Evolutionary conservation across 371 early-diverging fungal species (phyloP).

Genomic region (Chytridium lagenaria): DNA sequence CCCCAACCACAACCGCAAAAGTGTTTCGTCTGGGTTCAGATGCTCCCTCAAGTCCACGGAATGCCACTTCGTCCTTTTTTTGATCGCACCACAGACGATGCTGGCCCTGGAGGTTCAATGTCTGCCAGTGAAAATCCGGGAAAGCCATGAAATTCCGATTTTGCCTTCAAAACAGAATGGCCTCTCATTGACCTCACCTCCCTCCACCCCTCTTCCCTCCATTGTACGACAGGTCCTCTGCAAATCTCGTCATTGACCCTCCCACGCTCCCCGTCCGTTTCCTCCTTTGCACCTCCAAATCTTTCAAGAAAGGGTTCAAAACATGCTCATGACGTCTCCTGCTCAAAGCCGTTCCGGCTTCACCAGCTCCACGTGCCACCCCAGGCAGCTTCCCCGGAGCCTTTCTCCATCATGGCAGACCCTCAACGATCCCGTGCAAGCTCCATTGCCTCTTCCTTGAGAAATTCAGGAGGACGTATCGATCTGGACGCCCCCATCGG

Average conservation of each 20-base stretch:
- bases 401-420: not conserved
- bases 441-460: not conserved
- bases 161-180: not conserved
- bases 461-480: not conserved
- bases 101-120: not conserved
- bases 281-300: not conserved
- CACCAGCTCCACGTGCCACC: not conserved
- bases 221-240: not conserved
- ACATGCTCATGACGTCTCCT: not conserved
- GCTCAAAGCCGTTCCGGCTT: not conserved
- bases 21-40: constrained; percentile 7
- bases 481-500: not conserved
- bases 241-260: not conserved
- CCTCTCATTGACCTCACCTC: not conserved
- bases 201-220: too few species aligned
- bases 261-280: not conserved
- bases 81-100: not conserved
- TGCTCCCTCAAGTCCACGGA: not conserved
- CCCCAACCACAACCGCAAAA: constrained; percentile 6
- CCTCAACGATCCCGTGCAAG: not conserved
- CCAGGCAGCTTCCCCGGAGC: not conserved
- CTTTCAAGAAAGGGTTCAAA: not conserved
- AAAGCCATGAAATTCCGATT: not conserved
- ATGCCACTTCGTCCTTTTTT: not conserved
- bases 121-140: not conserved